Base-by-base conservation (phyloP, 1,284 basidiomycete genomes). In the Coniophora puteana region DNA sequence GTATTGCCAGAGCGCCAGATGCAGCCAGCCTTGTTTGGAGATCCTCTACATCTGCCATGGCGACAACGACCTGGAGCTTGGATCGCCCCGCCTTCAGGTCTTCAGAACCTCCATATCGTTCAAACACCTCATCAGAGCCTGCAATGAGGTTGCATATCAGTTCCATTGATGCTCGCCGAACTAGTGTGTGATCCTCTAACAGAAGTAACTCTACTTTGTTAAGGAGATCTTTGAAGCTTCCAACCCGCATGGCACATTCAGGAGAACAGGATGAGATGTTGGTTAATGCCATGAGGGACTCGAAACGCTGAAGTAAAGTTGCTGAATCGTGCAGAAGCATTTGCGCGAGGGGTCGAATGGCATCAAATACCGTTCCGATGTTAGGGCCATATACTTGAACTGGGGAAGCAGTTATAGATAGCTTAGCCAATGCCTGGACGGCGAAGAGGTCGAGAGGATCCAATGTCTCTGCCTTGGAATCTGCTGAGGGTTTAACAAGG, bases 271-370 rank as follows among this genome's bases (percentile, higher is more conserved):
- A 93, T 1, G 93, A 84, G 25, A 99, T 66, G 58, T 99, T 99
- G 4, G 95, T 99, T 36, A 99, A 73, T 1, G 93, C 94, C 89
- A 99, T 94, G 47, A 93, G 72, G 3, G 84, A 80, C 62, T 99
- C 95, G 55, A 99, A 99, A 32, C 77, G 76, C 55, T 97, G 92
- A 12, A 98, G 69, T 24, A 87, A 74, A 21, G 66, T 80, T 1
- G 91, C 77, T 0, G 76, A 71, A 0, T 80, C 64, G 52, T 88
- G 78, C 33, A 79, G 72, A 25, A 96, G 70, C 40, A 94, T 67
- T 23, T 78, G 60, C 1, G 83, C 76, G 34, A 96, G 69, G 0
- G 91, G 91, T 1, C 82, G 75, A 41, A 95, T 80, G 4, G 82
- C 80, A 57, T 94, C 89, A 52, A 83, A 78, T n/a, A 87, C 71